These are phyloP conservation scores for Termitomyces sp. DNA, from an alignment of 768 basidiomycete genomes.

Conservation along the genomic window DNA sequence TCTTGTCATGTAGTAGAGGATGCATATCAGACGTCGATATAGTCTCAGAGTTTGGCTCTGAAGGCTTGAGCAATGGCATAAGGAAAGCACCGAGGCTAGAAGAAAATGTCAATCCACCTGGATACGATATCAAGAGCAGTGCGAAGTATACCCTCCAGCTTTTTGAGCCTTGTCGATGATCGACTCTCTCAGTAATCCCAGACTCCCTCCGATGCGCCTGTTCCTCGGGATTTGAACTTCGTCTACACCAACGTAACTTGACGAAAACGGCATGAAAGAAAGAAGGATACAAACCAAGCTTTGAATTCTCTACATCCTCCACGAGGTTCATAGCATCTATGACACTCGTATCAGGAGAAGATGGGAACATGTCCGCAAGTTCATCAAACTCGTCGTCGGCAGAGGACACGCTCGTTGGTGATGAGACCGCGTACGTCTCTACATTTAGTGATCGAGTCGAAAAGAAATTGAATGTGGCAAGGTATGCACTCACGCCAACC, in stretches of 20 bases:
- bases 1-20: conserved; percentile 1
- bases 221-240: conserved; percentile 49
- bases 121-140: not conserved
- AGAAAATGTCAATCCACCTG: not conserved
- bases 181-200: conserved; percentile 10
- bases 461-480: not conserved
- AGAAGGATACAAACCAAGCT: conserved; percentile 39
- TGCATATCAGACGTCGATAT: conserved; percentile 20
- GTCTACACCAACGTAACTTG: conserved; percentile 26
- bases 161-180: conserved; percentile 12
- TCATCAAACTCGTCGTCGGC: conserved; percentile 48
- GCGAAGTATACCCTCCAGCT: conserved; percentile 7
- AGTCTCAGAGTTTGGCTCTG: conserved; percentile 8
- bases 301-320: conserved; percentile 34
- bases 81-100: conserved; percentile 37
- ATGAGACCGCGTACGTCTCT: conserved; percentile 37
- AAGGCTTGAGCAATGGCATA: conserved; percentile 20
- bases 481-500: conserved; percentile 54
- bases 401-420: conserved; percentile 36
- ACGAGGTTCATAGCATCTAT: conserved; percentile 22
- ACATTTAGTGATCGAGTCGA: not conserved
- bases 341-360: conserved; percentile 43
- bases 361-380: conserved; percentile 36
- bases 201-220: conserved; percentile 38
- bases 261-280: not conserved